A percentile compares a stretch with the other conserved stretches of the same genome.
phyloP scores from a whole-genome alignment of 2,329 filamentous ascomycete genomes.

The Fusarium nygamai region DNA sequence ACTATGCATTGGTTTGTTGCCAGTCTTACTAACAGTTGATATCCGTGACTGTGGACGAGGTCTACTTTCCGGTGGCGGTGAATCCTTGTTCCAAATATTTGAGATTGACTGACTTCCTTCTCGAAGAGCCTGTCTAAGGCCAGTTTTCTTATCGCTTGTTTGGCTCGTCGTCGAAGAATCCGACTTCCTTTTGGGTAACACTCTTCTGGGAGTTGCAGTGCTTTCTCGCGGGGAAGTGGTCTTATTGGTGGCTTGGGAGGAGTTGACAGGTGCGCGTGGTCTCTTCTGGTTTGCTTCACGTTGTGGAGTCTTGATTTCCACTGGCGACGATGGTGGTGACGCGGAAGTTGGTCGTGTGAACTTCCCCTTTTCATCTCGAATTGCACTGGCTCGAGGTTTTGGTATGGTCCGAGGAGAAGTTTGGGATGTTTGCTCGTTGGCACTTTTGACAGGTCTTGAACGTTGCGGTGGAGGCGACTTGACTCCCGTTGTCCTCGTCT shows the following conservation, averaged over 20 bases:
- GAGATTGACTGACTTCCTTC: conserved; percentile 59
- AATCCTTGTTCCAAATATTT: conserved; percentile 62
- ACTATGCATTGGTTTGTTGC: conserved; percentile 1
- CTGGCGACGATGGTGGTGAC: conserved; percentile 19
- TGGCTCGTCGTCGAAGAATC: conserved; percentile 25
- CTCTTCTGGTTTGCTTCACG: conserved; percentile 42
- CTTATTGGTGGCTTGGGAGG: conserved; percentile 44
- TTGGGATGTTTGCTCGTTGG: conserved; percentile 9
- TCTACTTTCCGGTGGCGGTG: conserved; percentile 41
- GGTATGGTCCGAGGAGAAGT: not conserved
- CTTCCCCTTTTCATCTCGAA: conserved; percentile 20
- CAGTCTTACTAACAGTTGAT: conserved; percentile 19
- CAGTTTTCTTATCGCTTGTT: conserved; percentile 55
- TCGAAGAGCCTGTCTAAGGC: conserved; percentile 62
- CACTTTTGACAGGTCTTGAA: conserved; percentile 5
- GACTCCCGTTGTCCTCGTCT: not conserved
- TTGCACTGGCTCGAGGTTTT: not conserved
- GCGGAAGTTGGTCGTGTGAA: conserved; percentile 9
- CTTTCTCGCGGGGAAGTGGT: conserved; percentile 35
- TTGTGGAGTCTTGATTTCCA: conserved; percentile 16
- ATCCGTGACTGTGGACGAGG: conserved; percentile 41
- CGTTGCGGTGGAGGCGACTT: conserved; percentile 27
- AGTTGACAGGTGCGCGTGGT: conserved; percentile 27
- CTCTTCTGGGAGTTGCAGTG: conserved; percentile 15
- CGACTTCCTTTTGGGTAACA: conserved; percentile 36